Conservation (phyloP, 352 stramenopile species). For the Globisporangium echinulatum region DNA sequence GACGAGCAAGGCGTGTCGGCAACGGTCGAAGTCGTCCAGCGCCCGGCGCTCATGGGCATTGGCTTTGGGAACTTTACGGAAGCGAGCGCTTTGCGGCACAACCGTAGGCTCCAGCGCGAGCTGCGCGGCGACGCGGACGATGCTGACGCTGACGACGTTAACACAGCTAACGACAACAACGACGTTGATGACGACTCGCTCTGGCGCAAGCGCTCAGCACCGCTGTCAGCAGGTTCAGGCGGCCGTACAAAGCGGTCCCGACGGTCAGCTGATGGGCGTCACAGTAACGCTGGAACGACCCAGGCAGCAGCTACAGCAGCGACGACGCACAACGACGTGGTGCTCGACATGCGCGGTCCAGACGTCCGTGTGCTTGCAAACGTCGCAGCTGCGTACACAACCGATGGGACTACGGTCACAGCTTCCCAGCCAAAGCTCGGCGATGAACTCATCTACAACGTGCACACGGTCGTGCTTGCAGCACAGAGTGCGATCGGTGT, state of each 20-base stretch:
- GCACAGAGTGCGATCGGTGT: constrained; percentile 74
- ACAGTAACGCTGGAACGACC: too few relatives aligned
- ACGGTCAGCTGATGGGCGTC: neutral
- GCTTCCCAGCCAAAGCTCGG: constrained; percentile 66
- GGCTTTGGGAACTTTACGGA: constrained; percentile 94
- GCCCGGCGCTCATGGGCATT: constrained; percentile 89
- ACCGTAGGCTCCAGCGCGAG: constrained; percentile 89
- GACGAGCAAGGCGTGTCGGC: constrained; percentile 90
- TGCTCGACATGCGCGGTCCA: constrained; percentile 88
- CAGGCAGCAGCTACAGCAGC: too few relatives aligned
- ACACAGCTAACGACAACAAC: constrained; percentile 16
- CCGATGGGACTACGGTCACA: constrained; percentile 12
- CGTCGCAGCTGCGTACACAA: constrained; percentile 61
- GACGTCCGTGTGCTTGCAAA: constrained; percentile 66
- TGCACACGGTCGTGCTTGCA: constrained; percentile 83
- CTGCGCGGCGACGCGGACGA: constrained; percentile 71
- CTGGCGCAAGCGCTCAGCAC: constrained; percentile 72
- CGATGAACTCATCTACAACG: constrained; percentile 90
- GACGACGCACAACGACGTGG: constrained; percentile 37
- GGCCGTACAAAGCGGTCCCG: neutral
- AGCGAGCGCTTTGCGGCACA: constrained; percentile 87
- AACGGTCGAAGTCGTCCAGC: constrained; percentile 92
- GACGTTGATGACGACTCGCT: constrained; percentile 66
- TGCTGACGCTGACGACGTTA: constrained; percentile 21
- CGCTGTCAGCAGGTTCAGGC: constrained; percentile 9